Conservation (phyloP, 2,329 filamentous ascomycete species). For the Cladosporium oxysporum region DNA sequence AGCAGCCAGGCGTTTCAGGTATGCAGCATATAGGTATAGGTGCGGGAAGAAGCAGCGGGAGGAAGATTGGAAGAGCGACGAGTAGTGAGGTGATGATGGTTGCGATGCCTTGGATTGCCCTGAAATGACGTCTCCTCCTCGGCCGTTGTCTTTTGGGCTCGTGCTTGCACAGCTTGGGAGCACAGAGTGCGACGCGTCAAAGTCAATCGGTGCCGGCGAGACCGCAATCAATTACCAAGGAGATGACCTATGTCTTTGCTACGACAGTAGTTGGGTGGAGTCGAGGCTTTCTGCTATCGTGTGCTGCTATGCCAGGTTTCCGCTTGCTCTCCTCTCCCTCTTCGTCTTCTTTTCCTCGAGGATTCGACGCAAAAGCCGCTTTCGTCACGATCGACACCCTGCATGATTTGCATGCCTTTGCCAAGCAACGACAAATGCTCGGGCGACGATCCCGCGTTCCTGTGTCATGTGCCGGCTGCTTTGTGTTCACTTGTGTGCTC, state of each 20-base stretch:
- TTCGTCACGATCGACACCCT: slow-evolving; percentile 6
- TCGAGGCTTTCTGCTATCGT: background rate
- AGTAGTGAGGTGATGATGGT: background rate
- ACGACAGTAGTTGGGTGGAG: background rate
- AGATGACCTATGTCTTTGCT: slow-evolving; percentile 8
- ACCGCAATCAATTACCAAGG: background rate
- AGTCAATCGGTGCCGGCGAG: background rate
- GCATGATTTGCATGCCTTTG: slow-evolving; percentile 4
- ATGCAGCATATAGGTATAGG: background rate
- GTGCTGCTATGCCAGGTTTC: background rate
- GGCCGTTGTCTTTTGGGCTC: background rate
- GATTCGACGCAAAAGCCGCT: background rate
- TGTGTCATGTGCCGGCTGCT: background rate
- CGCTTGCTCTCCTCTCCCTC: background rate
- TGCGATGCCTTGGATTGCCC: background rate
- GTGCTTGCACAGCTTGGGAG: background rate
- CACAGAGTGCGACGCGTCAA: background rate
- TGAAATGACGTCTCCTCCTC: background rate
- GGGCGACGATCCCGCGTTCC: slow-evolving; percentile 8
- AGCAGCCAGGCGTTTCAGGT: slow-evolving; percentile 18
- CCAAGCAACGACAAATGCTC: background rate
- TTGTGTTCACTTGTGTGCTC: background rate
- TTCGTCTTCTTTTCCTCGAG: background rate
- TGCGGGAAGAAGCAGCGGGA: slow-evolving; percentile 13
- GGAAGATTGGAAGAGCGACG: background rate